These are phyloP conservation scores for Hypoxylon crocopeplum DNA, from an alignment of 495 filamentous ascomycete genomes.

Conservation along the genomic window DNA sequence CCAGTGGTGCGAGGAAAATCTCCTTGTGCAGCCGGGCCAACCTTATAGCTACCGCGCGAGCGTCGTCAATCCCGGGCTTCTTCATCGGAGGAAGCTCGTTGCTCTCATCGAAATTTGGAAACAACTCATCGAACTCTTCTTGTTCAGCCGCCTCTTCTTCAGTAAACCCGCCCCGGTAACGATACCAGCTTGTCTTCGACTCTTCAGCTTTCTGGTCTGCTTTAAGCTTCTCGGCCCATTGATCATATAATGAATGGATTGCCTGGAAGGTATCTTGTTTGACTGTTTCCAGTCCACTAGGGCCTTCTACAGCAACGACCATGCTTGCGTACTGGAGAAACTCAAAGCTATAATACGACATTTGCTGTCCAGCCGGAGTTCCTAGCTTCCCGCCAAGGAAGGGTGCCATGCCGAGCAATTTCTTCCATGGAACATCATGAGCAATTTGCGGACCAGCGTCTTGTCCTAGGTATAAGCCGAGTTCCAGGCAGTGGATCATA, in stretches of 20 bases:
- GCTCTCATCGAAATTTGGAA: conserved; percentile 74
- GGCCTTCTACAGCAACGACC: conserved; percentile 50
- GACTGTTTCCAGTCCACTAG: conserved; percentile 42
- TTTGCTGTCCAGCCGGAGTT: conserved; percentile 16
- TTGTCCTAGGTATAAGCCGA: conserved; percentile 71
- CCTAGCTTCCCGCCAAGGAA: conserved; percentile 64
- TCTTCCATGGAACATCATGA: conserved; percentile 37
- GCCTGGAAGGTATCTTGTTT: conserved; percentile 53
- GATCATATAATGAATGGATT: conserved; percentile 73
- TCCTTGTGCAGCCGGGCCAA: conserved; percentile 54
- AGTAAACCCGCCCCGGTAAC: conserved; percentile 75
- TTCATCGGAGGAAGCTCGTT: conserved; percentile 38
- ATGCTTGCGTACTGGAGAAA: conserved; percentile 51
- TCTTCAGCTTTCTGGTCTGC: conserved; percentile 76
- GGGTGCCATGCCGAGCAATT: conserved; percentile 62
- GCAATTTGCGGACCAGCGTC: conserved; percentile 39
- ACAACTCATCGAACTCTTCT: conserved; percentile 77
- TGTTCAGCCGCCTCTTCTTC: conserved; percentile 79
- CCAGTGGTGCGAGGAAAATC: conserved; percentile 53
- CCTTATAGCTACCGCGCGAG: conserved; percentile 54
- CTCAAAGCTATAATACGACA: conserved; percentile 55
- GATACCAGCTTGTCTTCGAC: conserved; percentile 76
- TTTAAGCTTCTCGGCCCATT: conserved; percentile 78
- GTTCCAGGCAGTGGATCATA: conserved; percentile 79
- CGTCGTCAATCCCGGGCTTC: conserved; percentile 30